A percentile compares a stretch with the other conserved stretches of the same genome.
Evolutionary conservation across 768 basidiomycete species (phyloP).

Genomic region (Suillus ampliporus): DNA sequence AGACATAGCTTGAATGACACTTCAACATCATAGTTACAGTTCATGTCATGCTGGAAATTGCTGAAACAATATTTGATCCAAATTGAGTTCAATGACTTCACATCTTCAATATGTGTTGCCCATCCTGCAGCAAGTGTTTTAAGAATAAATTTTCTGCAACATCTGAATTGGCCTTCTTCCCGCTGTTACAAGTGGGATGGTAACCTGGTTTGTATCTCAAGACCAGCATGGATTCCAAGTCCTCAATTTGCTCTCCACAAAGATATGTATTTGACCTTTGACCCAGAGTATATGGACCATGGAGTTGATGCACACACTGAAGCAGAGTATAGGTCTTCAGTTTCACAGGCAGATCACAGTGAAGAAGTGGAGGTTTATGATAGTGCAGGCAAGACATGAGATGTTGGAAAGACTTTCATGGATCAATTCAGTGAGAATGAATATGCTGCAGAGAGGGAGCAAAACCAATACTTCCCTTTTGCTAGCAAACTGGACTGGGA

Average conservation of each 20-base stretch:
- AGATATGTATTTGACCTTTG: background rate
- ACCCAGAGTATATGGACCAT: background rate
- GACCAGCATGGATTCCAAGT: background rate
- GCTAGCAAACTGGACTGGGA: conserved; percentile 4
- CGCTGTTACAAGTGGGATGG: background rate
- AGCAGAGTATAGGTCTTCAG: too few species aligned
- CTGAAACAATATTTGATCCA: background rate
- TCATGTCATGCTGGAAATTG: background rate
- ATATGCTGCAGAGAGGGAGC: background rate
- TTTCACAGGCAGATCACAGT: background rate
- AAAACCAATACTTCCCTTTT: conserved; percentile 4
- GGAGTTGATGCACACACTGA: background rate
- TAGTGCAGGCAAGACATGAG: too few species aligned
- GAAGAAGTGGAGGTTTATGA: too few species aligned
- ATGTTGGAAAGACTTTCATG: too few species aligned
- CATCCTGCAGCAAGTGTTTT: background rate
- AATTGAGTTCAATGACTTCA: background rate
- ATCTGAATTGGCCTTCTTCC: background rate
- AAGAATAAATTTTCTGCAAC: background rate
- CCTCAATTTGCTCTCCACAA: background rate
- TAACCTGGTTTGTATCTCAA: background rate
- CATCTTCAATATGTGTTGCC: background rate
- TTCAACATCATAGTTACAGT: background rate
- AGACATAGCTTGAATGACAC: background rate
- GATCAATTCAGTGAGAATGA: too few species aligned